These are phyloP conservation scores for Cucurbita maxima DNA, from an alignment of 306 rosid species.

Conservation along the genomic window DNA sequence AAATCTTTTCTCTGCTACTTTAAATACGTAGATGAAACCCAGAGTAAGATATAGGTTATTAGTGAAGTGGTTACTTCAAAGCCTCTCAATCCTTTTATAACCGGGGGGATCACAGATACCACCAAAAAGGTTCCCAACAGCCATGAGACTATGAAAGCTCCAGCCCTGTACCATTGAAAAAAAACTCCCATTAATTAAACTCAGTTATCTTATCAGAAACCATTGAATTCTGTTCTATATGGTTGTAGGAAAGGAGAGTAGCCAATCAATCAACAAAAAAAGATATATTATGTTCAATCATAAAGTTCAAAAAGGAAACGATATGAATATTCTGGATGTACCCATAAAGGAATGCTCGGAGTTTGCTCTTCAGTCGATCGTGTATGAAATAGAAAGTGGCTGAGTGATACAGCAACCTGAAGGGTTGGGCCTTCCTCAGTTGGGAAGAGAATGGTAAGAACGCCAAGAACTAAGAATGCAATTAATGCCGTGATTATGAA, in stretches of 20 bases:
- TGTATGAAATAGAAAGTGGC: slow-evolving; percentile 69
- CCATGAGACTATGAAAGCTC: slow-evolving; percentile 72
- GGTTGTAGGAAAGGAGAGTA: neutral
- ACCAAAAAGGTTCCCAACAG: slow-evolving; percentile 92
- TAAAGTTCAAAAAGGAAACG: neutral
- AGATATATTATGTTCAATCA: neutral
- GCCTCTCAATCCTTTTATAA: slow-evolving; percentile 63
- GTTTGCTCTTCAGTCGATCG: slow-evolving; percentile 67
- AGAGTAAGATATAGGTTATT: slow-evolving; percentile 57
- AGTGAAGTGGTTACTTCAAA: slow-evolving; percentile 80
- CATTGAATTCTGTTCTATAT: neutral
- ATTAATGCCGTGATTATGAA: slow-evolving; percentile 64
- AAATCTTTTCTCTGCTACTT: slow-evolving; percentile 19
- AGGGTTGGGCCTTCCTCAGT: slow-evolving; percentile 98
- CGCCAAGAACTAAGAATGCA: slow-evolving; percentile 55
- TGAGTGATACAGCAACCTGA: slow-evolving; percentile 76
- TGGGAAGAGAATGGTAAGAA: slow-evolving; percentile 65
- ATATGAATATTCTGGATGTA: slow-evolving; percentile 20
- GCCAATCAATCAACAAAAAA: neutral
- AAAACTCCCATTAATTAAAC: slow-evolving; percentile 8
- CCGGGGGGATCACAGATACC: slow-evolving; percentile 88
- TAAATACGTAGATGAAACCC: slow-evolving; percentile 88
- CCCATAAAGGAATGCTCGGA: slow-evolving; percentile 75
- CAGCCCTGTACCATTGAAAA: slow-evolving; percentile 53
- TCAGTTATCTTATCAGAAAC: neutral